Conservation (phyloP, 2,329 filamentous ascomycete species). For the Coleophoma crateriformis region DNA sequence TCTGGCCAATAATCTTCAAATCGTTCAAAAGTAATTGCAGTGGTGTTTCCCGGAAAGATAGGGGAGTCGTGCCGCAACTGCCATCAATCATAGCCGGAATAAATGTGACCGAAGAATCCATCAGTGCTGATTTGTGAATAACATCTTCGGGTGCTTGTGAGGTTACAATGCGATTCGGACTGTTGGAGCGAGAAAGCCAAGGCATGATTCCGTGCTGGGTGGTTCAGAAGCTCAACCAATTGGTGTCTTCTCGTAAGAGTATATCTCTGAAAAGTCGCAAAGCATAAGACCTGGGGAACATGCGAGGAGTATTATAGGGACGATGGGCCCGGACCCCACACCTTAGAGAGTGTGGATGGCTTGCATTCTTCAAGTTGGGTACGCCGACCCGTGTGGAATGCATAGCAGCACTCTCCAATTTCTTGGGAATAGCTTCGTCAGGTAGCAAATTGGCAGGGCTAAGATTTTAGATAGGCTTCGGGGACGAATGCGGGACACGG, state of each 20-base stretch:
- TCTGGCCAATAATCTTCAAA: constrained; percentile 6
- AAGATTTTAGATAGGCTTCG: no score
- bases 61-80: constrained; percentile 9
- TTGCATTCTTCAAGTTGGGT: no score
- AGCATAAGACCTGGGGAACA: neutral
- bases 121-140: neutral
- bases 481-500: no score
- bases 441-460: no score
- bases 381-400: no score
- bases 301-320: no score
- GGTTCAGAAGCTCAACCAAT: neutral
- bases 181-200: neutral
- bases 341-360: no score
- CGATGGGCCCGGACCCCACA: no score
- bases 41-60: constrained; percentile 3
- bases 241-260: neutral
- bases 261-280: neutral
- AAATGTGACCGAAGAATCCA: constrained; percentile 3
- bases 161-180: neutral
- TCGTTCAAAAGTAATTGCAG: constrained; percentile 1
- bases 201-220: neutral
- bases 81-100: constrained; percentile 12
- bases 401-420: no score
- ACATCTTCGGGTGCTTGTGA: neutral
- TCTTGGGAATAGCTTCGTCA: no score